These are phyloP conservation scores for Poterioochromonas sp. DNA, from an alignment of 352 stramenopile genomes.

Conservation along the genomic window DNA sequence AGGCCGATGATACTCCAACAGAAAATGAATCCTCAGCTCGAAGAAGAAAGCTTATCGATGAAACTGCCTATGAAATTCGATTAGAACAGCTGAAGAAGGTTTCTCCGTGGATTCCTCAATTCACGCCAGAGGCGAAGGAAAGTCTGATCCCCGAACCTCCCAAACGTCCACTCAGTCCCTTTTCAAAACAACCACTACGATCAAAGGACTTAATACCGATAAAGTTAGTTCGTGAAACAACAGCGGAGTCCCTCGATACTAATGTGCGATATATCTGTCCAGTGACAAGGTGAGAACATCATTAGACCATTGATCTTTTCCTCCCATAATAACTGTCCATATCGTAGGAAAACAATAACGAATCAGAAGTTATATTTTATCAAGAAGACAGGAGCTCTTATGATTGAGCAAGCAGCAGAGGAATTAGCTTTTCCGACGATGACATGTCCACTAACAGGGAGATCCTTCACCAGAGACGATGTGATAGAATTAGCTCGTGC, in stretches of 20 bases:
- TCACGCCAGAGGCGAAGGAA: conserved; percentile 7
- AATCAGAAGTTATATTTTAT: conserved; percentile 25
- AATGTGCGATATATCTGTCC: conserved; percentile 14
- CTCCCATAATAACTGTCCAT: not conserved
- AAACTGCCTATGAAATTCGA: not conserved
- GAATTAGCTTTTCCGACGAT: conserved; percentile 46
- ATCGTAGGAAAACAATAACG: conserved; percentile 28
- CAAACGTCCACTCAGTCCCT: conserved; percentile 27
- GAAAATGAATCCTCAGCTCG: too few relatives aligned
- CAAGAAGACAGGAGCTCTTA: conserved; percentile 36
- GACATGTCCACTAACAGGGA: conserved; percentile 47
- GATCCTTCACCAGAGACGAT: conserved; percentile 36
- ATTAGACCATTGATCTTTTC: not conserved
- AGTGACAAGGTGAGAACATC: not conserved
- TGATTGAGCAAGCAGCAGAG: conserved; percentile 41
- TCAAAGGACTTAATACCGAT: conserved; percentile 25
- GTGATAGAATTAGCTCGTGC: conserved; percentile 29
- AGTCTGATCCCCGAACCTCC: not conserved
- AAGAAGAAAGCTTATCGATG: conserved; percentile 25
- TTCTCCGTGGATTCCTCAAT: conserved; percentile 33
- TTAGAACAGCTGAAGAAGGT: not conserved
- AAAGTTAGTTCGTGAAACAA: not conserved
- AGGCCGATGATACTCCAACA: not conserved
- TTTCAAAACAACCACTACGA: not conserved
- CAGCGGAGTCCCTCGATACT: not conserved